Evolutionary conservation across 1,284 basidiomycete genomes (phyloP), one percentile per base, ranked within the genome.

Genomic region (Quambalaria eucalypti): DNA sequence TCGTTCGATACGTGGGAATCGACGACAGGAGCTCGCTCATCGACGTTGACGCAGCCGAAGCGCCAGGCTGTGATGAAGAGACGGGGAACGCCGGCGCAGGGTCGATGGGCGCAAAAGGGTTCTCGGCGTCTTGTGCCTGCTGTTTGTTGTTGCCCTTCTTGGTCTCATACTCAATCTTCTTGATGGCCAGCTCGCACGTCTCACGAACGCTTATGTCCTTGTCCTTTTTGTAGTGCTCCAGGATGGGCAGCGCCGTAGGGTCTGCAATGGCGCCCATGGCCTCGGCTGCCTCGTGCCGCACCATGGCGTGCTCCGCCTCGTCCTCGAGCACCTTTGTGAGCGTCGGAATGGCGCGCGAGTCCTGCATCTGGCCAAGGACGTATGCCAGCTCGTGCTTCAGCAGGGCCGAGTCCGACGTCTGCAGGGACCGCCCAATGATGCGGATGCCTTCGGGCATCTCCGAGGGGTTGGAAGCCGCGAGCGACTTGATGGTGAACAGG

Each of bases 351-450:
- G 93, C 95, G 9, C 80, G 80, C 0, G 78, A 71, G 48, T 83
- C 82, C 65, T 85, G 85, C 73, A 95, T 87, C 78, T 99, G 93
- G 0, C 93, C 93, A 1, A 99, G 82, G 62, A 92, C 93, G 75
- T 98, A 99, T 1, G 93, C 93, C 2, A 98, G 82, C 76, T 99
- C 93, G 76, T 99, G 93, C 76, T 96, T 97, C 48, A 99, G 82
- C 50, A 99, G 78, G 6, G 91, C 88, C 44, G 90, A 95, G 16
- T 85, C 82, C 76, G 95, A 91, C 31, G 79, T 77, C 14, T 31
- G 19, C 73, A 97, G 90, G 19, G 87, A 92, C 79, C 86, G 84
- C 25, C 87, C 84, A 68, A 98, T 91, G 70, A 92, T 87, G 48
- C 81, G 76, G 42, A 97, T 85, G 10, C 90, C 89, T 8, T 66